These are phyloP conservation scores for Citropsis articulata DNA, from an alignment of 345 rosid genomes.

Conservation along the genomic window DNA sequence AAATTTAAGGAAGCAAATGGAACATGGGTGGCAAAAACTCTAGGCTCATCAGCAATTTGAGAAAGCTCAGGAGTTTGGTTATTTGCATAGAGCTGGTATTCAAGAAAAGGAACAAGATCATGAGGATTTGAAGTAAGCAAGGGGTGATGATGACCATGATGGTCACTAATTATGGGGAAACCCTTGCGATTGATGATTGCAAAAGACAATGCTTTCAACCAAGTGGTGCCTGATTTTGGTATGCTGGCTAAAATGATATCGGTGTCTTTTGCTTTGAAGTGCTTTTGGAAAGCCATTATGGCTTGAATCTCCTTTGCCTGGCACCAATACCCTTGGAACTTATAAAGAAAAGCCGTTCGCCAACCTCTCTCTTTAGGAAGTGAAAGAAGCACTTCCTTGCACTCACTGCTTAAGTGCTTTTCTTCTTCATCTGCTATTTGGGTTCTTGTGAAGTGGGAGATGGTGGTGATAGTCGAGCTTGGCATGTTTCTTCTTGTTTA, in stretches of 20 bases:
- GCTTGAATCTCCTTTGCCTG: slow-evolving; percentile 59
- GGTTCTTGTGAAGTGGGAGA: background rate
- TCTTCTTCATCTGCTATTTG: slow-evolving; percentile 9
- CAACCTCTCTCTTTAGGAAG: slow-evolving; percentile 69
- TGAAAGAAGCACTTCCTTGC: slow-evolving; percentile 43
- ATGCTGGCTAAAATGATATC: slow-evolving; percentile 45
- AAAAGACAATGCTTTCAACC: slow-evolving; percentile 50
- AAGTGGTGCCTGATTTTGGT: slow-evolving; percentile 62
- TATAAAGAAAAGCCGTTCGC: slow-evolving; percentile 55
- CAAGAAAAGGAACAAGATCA: slow-evolving; percentile 58
- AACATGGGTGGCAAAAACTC: slow-evolving; percentile 48
- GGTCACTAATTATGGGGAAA: background rate
- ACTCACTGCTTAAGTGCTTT: slow-evolving; percentile 41
- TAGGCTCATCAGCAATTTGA: slow-evolving; percentile 22
- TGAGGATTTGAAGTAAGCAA: slow-evolving; percentile 51
- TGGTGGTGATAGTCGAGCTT: background rate
- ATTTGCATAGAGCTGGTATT: slow-evolving; percentile 41
- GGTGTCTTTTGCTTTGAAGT: slow-evolving; percentile 25
- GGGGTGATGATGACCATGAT: slow-evolving; percentile 34
- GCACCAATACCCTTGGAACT: slow-evolving; percentile 75
- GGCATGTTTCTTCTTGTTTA: background rate
- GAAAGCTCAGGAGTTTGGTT: slow-evolving; percentile 41
- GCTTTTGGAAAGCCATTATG: slow-evolving; percentile 40
- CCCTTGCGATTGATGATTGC: slow-evolving; percentile 34
- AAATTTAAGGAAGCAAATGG: slow-evolving; percentile 28